Evolutionary conservation across 257 asterid genomes (phyloP), one percentile per base, ranked within the genome.

Genomic region (Ballota nigra): DNA sequence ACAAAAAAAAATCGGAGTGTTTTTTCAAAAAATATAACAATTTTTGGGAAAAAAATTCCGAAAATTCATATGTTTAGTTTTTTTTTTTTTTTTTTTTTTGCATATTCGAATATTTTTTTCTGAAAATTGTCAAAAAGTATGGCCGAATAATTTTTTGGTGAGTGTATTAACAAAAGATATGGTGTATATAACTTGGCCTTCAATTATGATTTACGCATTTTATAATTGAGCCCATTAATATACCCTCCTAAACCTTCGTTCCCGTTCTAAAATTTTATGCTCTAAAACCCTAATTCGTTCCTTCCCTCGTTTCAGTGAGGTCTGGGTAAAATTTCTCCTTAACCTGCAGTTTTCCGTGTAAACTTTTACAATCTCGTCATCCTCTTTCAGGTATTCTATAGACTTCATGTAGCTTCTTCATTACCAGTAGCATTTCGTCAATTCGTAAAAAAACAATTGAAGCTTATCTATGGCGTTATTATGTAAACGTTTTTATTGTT

Each of bases 261-360:
- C 8, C 68, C 43, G 24, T 31, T 60, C 66, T n/a, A 29, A 29
- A 58, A 0, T 13, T 2, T 31, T 15, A 16, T 9, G n/a, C 58
- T 41, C 63, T 65, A 40, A 73, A 64, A 73, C 72, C 72, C 58
- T 65, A 40, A 38, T 20, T 55, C 26, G 63, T 51, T 15, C 4
- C 22, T 43, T 16, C 73, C 26, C 72, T 51, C 19, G 6, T 20
- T 43, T 6, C 69, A 65, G 51, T 18, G 15, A 55, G 68, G 57
- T 28, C 49, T 1, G 11, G 23, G 12, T 18, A 16, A 51, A 51
- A 9, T 52, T 69, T 55, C 13, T 6, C 63, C 16, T 4, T 8
- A 19, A 20, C 43, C 28, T 9, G 53, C 69, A 57, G 55, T 43
- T 38, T 12, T 5, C 5, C 20, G 31, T 23, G 81, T 49, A 45